A percentile compares a stretch with the other conserved stretches of the same genome.
Conservation (phyloP, 176 grass and related monocot species). For the Chrysopogon serrulatus region DNA sequence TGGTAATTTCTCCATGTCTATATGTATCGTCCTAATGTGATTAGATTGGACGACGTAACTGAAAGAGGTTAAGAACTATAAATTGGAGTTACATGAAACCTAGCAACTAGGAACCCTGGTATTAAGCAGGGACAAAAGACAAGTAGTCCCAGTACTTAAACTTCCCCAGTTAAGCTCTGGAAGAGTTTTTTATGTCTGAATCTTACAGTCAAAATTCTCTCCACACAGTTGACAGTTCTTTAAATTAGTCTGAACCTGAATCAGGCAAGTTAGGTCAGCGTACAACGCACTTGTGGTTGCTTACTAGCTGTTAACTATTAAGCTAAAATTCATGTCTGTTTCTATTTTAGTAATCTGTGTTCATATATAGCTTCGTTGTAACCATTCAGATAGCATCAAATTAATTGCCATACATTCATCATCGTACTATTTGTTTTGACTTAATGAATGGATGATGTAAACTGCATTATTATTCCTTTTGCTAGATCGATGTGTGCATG, state of each 20-base stretch:
- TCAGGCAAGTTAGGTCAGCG: conserved; percentile 16
- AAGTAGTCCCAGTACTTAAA: not conserved
- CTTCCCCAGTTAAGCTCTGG: not conserved
- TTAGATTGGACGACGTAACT: not conserved
- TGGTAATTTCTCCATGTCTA: not conserved
- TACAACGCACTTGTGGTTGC: not conserved
- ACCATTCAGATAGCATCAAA: not conserved
- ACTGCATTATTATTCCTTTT: not conserved
- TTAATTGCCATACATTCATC: not conserved
- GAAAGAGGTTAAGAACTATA: not conserved
- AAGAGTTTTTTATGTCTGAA: not conserved
- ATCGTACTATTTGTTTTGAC: not conserved
- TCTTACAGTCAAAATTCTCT: not conserved
- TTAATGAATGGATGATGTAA: not conserved
- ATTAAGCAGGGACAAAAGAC: not conserved
- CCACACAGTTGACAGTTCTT: not conserved
- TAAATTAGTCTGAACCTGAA: not conserved
- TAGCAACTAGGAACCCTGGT: not conserved
- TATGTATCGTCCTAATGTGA: not conserved
- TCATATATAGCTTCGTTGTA: not conserved
- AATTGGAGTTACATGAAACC: not conserved
- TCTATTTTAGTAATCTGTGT: not conserved
- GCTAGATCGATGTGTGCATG: not conserved
- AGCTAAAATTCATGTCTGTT: not conserved
- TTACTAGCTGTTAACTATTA: not conserved